These are phyloP conservation scores for Gynostemma pentaphyllum DNA, from an alignment of 306 rosid species.

Conservation along the genomic window DNA sequence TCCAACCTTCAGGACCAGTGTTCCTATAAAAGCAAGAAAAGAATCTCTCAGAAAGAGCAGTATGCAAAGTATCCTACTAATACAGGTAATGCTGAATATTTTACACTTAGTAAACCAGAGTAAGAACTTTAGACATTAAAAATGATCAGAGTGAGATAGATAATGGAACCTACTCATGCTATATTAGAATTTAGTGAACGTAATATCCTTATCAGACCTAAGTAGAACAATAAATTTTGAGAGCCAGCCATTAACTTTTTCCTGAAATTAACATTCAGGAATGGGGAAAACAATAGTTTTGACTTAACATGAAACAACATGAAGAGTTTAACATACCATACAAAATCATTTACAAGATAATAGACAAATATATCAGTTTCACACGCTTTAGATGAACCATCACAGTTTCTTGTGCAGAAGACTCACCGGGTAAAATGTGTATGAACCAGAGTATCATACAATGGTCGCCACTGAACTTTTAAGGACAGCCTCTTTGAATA, in stretches of 20 bases:
- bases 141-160: not conserved
- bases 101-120: not conserved
- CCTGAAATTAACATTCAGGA: not conserved
- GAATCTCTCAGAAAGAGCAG: conserved; percentile 7
- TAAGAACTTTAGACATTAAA: not conserved
- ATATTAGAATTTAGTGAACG: not conserved
- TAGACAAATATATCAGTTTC: not conserved
- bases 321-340: not conserved
- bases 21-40: conserved; percentile 40
- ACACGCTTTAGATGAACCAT: not conserved
- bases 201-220: not conserved
- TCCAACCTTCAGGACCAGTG: conserved; percentile 99
- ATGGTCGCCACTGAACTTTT: conserved; percentile 69
- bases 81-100: not conserved
- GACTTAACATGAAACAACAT: not conserved
- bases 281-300: not conserved
- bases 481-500: conserved; percentile 66
- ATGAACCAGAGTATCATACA: conserved; percentile 67
- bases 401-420: not conserved
- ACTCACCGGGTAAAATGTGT: conserved; percentile 90
- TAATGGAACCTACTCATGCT: not conserved
- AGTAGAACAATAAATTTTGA: conserved; percentile 5
- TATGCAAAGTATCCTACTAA: not conserved
- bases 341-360: not conserved
- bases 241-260: not conserved